Evolutionary conservation across 129 eudicot genomes (phyloP).

Genomic region (Ambrosia artemisiifolia): DNA sequence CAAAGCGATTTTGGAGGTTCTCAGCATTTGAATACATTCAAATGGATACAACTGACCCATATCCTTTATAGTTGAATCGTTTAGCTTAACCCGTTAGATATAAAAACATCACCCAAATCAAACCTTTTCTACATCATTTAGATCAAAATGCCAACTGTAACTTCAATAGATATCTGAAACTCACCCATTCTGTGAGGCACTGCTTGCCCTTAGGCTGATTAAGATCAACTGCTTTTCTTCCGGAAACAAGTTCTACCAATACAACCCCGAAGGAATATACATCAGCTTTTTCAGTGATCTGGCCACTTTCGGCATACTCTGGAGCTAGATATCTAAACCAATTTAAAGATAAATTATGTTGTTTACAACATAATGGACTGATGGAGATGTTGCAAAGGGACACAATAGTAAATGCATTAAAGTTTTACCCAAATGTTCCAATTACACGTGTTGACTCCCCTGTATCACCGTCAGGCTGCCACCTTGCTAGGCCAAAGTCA

Average conservation of each 20-base stretch:
- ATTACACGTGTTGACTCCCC: slow-evolving; percentile 89
- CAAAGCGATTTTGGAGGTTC: neutral
- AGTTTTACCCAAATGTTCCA: slow-evolving; percentile 78
- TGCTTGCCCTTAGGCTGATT: slow-evolving; percentile 85
- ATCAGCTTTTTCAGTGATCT: slow-evolving; percentile 89
- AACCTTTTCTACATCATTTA: neutral
- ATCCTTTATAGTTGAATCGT: neutral
- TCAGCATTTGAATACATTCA: neutral
- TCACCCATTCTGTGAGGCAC: slow-evolving; percentile 86
- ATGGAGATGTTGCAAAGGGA: neutral
- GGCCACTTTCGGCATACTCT: slow-evolving; percentile 89
- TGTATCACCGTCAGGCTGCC: slow-evolving; percentile 92
- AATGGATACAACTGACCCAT: neutral
- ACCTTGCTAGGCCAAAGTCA: slow-evolving; percentile 86
- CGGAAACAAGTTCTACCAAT: slow-evolving; percentile 74
- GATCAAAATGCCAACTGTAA: neutral
- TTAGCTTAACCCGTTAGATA: neutral
- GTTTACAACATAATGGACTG: neutral
- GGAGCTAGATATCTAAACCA: slow-evolving; percentile 77
- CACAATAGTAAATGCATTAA: neutral
- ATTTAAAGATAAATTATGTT: neutral
- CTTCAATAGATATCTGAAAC: slow-evolving; percentile 5
- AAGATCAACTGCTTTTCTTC: slow-evolving; percentile 87
- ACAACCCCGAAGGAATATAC: slow-evolving; percentile 90
- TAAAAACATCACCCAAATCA: neutral